These are phyloP conservation scores for Irpex sp. DNA, from an alignment of 1,284 basidiomycete species.

Conservation along the genomic window DNA sequence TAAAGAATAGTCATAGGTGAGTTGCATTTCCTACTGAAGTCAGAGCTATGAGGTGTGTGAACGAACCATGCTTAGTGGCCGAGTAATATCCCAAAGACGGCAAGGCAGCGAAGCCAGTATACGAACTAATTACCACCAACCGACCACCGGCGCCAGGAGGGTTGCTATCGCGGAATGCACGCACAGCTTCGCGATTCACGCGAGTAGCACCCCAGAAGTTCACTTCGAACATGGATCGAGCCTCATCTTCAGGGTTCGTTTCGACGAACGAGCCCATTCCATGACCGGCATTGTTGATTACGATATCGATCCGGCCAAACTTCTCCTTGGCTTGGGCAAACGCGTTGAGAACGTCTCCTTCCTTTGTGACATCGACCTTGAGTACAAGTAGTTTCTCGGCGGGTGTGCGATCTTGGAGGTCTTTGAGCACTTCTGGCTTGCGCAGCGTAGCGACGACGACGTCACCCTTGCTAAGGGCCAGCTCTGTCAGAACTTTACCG, in stretches of 20 bases:
- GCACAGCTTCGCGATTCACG: constrained; percentile 31
- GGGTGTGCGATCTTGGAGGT: constrained; percentile 18
- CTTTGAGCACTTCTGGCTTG: constrained; percentile 20
- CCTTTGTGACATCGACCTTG: constrained; percentile 35
- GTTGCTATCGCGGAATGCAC: constrained; percentile 37
- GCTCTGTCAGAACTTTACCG: constrained; percentile 25
- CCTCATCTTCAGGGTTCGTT: constrained; percentile 26
- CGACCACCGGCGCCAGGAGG: constrained; percentile 8
- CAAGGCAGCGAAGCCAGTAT: constrained; percentile 20
- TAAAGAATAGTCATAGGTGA: neutral
- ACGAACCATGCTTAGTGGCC: constrained; percentile 26
- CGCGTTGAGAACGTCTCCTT: constrained; percentile 25
- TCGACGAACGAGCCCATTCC: constrained; percentile 33
- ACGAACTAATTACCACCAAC: neutral
- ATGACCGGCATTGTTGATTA: constrained; percentile 40
- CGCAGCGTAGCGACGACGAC: constrained; percentile 30
- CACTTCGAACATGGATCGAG: constrained; percentile 30
- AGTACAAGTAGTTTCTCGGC: constrained; percentile 30
- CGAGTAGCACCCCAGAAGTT: constrained; percentile 36
- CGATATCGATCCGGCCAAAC: constrained; percentile 41
- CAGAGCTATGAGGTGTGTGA: neutral
- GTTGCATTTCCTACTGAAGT: neutral
- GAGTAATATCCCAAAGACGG: constrained; percentile 28
- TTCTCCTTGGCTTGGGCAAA: constrained; percentile 29
- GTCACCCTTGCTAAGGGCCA: constrained; percentile 25